Conservation (phyloP, 140 eudicot species). For the Ambrosia hybrid region DNA sequence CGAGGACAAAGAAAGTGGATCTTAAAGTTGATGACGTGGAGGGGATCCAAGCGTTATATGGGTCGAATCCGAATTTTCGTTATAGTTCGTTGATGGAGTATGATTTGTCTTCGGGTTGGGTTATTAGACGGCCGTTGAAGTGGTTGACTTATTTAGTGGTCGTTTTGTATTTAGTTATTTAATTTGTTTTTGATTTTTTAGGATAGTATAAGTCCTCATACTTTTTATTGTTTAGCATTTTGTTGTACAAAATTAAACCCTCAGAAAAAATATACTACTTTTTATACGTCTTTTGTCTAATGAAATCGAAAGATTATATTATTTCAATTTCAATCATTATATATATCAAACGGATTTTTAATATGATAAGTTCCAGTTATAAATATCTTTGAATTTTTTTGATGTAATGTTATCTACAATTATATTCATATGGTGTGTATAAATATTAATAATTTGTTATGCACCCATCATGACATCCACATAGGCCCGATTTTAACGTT, state of each 20-base stretch:
- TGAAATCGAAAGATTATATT: neutral
- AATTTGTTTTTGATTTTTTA: constrained; percentile 7
- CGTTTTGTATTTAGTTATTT: neutral
- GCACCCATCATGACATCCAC: no score
- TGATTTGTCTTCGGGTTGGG: constrained; percentile 53
- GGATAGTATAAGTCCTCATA: neutral
- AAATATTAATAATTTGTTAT: no score
- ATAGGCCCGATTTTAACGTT: no score
- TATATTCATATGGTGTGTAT: no score
- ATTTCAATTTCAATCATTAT: neutral
- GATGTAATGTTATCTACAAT: no score
- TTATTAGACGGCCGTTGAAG: constrained; percentile 13
- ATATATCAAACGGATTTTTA: no score
- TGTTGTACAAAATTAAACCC: constrained; percentile 4
- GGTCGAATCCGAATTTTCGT: constrained; percentile 71
- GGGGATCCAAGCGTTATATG: constrained; percentile 74
- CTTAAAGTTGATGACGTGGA: constrained; percentile 73
- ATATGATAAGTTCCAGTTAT: neutral
- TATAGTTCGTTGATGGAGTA: constrained; percentile 53
- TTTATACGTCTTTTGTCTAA: neutral
- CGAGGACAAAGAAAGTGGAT: constrained; percentile 66
- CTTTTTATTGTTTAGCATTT: constrained; percentile 9
- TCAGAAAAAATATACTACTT: no score
- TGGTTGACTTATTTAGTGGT: constrained; percentile 38
- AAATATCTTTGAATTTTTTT: neutral